A percentile compares a stretch with the other conserved stretches of the same genome.
Evolutionary conservation across 2,329 filamentous ascomycete genomes (phyloP).

Genomic region (Penicillium sp.): DNA sequence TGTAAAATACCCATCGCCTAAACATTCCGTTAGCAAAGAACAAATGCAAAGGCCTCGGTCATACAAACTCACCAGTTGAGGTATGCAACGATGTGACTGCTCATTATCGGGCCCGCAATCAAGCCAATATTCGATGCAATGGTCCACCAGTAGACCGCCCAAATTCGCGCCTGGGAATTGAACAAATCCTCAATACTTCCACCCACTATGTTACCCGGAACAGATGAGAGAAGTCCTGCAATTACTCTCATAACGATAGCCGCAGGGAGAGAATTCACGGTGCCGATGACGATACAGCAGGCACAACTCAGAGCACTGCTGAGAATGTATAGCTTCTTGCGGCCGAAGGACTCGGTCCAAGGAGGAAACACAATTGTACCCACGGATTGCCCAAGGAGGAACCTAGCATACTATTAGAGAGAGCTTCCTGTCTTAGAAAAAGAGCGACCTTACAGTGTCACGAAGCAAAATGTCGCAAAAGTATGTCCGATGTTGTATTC

Average conservation of each 20-base stretch:
- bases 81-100: slow-evolving; percentile 38
- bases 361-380: slow-evolving; percentile 36
- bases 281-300: slow-evolving; percentile 38
- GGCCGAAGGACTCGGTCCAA: slow-evolving; percentile 38
- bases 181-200: slow-evolving; percentile 51
- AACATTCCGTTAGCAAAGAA: neutral
- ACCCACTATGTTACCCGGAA: slow-evolving; percentile 46
- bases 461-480: slow-evolving; percentile 31
- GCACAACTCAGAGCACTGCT: slow-evolving; percentile 29
- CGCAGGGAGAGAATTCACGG: slow-evolving; percentile 33
- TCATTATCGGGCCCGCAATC: slow-evolving; percentile 44
- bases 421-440: slow-evolving; percentile 1
- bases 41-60: neutral
- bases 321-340: slow-evolving; percentile 34
- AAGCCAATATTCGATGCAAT: slow-evolving; percentile 43
- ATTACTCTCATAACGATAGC: slow-evolving; percentile 43
- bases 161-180: slow-evolving; percentile 44
- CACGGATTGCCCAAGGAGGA: slow-evolving; percentile 32
- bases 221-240: slow-evolving; percentile 45
- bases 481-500: slow-evolving; percentile 27
- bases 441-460: slow-evolving; percentile 20
- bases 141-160: slow-evolving; percentile 47
- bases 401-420: slow-evolving; percentile 20
- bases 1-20: slow-evolving; percentile 47
- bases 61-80: slow-evolving; percentile 35